Evolutionary conservation across 176 grass and related monocot genomes (phyloP), one percentile per base, ranked within the genome.

Genomic region (Phyllostachys edulis): DNA sequence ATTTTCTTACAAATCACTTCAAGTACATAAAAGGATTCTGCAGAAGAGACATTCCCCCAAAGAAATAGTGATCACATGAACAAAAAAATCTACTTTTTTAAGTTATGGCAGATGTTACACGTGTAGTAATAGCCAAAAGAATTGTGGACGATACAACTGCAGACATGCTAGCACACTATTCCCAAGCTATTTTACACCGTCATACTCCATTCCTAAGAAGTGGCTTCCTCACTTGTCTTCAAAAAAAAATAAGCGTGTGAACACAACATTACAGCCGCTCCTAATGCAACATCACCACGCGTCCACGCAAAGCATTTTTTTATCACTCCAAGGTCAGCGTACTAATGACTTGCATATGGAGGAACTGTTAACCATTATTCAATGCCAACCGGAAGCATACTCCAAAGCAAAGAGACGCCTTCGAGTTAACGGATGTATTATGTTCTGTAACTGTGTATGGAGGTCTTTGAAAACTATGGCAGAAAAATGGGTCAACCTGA

Each of bases 401-500:
- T 87, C 56, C 26, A 13, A 62, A 74, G 21, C 23, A 54, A 61
- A 66, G 61, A 51, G 50, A 24, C 16, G 11, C 80, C 9, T 87
- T 87, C 32, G 14, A 80, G 75, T 87, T 84, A 90, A 80, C 62
- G n/a, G 17, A 68, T 24, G 61, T 90, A 80, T 46, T 79, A 68
- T 87, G 75, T 67, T 67, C 32, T 66, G 74, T 87, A 79, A 90
- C 54, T 37, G 74, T 87, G 69, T 90, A 77, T 87, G 52, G 67
- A 78, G 74, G 20, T 84, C 23, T 66, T 86, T 60, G 47, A 9
- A 73, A 87, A 84, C 34, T 49, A 69, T 62, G 67, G 49, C 63
- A 50, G 66, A 47, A 74, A 83, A 87, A 84, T 64, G 34, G 80
- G 80, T 84, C 89, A 84, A 83, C 85, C 85, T 90, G 80, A 75